Conservation (phyloP, 2,329 filamentous ascomycete genomes). For the Epichloe sylvatica region DNA sequence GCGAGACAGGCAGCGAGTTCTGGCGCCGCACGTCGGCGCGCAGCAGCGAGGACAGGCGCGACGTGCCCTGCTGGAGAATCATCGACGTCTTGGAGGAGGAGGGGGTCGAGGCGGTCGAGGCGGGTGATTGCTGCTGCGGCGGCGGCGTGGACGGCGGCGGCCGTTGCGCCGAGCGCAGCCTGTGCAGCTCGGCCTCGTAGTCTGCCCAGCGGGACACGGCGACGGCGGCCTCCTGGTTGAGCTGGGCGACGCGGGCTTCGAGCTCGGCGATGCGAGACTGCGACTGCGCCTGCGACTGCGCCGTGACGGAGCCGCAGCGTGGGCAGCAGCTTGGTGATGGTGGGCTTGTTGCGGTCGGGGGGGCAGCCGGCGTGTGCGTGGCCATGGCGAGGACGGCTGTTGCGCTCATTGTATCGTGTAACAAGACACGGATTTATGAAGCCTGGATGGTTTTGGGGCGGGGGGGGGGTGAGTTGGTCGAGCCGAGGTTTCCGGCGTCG, state of each 20-base stretch:
- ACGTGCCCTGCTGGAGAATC: slow-evolving; percentile 31
- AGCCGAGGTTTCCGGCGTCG: too few species aligned
- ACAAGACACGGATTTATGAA: too few species aligned
- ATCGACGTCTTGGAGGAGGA: slow-evolving; percentile 14
- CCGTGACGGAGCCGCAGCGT: slow-evolving; percentile 32
- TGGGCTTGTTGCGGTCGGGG: slow-evolving; percentile 12
- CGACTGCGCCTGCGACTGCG: slow-evolving; percentile 32
- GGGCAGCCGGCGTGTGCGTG: slow-evolving; percentile 7
- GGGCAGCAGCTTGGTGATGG: slow-evolving; percentile 31
- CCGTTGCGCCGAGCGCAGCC: slow-evolving; percentile 32
- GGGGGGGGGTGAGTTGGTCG: too few species aligned
- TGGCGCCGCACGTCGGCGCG: slow-evolving; percentile 8
- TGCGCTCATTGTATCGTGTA: slow-evolving; percentile 10
- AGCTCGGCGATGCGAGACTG: slow-evolving; percentile 51
- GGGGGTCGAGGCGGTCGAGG: slow-evolving; percentile 12
- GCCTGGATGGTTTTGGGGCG: too few species aligned
- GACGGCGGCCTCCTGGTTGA: slow-evolving; percentile 58
- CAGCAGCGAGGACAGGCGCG: slow-evolving; percentile 22
- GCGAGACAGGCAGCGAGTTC: not conserved
- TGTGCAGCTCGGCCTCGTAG: slow-evolving; percentile 64
- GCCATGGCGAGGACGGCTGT: slow-evolving; percentile 21
- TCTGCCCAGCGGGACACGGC: slow-evolving; percentile 55
- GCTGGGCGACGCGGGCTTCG: slow-evolving; percentile 52
- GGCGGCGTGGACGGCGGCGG: slow-evolving; percentile 6
- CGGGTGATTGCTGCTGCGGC: slow-evolving; percentile 8